Evolutionary conservation across 225 moss, liverwort and hornwort genomes (phyloP).

Genomic region (Bryum argenteum): DNA sequence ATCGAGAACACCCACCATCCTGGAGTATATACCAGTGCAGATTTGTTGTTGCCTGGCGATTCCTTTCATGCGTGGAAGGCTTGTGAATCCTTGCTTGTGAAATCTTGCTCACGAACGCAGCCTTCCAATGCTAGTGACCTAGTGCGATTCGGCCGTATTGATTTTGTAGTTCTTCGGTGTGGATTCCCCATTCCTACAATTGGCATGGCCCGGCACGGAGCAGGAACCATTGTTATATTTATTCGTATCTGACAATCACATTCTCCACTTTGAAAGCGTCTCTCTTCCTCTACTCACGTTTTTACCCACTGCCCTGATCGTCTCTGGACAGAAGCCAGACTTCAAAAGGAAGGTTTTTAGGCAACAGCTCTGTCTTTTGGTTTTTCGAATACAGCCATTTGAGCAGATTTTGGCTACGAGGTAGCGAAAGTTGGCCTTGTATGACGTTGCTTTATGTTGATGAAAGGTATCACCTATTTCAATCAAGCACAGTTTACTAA

Average conservation of each 20-base stretch:
- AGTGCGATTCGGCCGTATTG: slow-evolving; percentile 20
- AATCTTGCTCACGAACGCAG: slow-evolving; percentile 20
- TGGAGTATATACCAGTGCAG: slow-evolving; percentile 23
- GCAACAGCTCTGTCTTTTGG: too few species aligned
- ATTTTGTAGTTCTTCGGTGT: slow-evolving; percentile 10
- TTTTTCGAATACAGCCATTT: too few species aligned
- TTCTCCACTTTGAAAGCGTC: not conserved
- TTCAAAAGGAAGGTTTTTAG: too few species aligned
- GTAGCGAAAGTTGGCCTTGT: too few species aligned
- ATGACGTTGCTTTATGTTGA: too few species aligned
- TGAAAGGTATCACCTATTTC: too few species aligned
- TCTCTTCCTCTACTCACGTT: too few species aligned
- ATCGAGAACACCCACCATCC: slow-evolving; percentile 23
- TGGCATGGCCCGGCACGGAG: slow-evolving; percentile 20
- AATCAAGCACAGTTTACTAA: too few species aligned
- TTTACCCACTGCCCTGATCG: too few species aligned
- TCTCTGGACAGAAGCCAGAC: too few species aligned
- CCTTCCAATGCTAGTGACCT: slow-evolving; percentile 9
- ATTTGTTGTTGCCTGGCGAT: not conserved
- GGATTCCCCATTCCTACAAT: slow-evolving; percentile 1
- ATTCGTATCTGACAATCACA: not conserved
- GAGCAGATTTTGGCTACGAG: too few species aligned
- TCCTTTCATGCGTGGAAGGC: slow-evolving; percentile 4
- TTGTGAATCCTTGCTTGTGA: not conserved
- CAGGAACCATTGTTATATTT: slow-evolving; percentile 17